These are phyloP conservation scores for Quercus wislizeni DNA, from an alignment of 306 rosid genomes.

Conservation along the genomic window DNA sequence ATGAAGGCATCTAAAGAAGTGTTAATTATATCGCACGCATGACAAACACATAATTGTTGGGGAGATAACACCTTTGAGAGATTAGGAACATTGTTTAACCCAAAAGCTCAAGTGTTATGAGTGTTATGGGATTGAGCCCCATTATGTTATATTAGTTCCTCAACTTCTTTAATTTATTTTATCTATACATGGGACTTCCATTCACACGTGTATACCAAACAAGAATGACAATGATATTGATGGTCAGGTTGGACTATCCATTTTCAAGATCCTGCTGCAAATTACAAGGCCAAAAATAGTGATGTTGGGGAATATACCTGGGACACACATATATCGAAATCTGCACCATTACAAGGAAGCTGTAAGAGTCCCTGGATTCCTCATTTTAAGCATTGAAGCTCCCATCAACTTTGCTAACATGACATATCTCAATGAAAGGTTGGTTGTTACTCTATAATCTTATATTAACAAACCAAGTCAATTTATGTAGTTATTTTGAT, in stretches of 20 bases:
- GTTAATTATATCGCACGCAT: no score
- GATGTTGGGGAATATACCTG: slow-evolving; percentile 77
- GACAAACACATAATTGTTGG: no score
- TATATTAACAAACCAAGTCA: neutral
- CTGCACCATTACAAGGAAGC: slow-evolving; percentile 83
- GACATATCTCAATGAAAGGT: slow-evolving; percentile 88
- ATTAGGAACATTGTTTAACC: no score
- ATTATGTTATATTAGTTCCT: no score
- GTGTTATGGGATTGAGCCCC: no score
- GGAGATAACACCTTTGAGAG: no score
- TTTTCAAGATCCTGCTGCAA: slow-evolving; percentile 77
- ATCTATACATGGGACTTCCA: no score
- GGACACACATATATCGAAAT: slow-evolving; percentile 73
- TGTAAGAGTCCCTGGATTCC: slow-evolving; percentile 63
- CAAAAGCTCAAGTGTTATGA: no score
- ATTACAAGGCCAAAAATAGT: slow-evolving; percentile 85
- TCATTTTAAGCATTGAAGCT: slow-evolving; percentile 86
- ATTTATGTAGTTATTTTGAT: neutral
- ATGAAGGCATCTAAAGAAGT: no score
- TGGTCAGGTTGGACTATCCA: slow-evolving; percentile 75
- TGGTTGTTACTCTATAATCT: slow-evolving; percentile 14
- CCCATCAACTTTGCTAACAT: slow-evolving; percentile 89
- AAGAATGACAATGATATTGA: slow-evolving; percentile 8
- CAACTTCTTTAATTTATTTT: no score
- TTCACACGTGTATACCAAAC: no score